phyloP scores from a whole-genome alignment of 2,329 filamentous ascomycete genomes.

The Fusarium udum region DNA sequence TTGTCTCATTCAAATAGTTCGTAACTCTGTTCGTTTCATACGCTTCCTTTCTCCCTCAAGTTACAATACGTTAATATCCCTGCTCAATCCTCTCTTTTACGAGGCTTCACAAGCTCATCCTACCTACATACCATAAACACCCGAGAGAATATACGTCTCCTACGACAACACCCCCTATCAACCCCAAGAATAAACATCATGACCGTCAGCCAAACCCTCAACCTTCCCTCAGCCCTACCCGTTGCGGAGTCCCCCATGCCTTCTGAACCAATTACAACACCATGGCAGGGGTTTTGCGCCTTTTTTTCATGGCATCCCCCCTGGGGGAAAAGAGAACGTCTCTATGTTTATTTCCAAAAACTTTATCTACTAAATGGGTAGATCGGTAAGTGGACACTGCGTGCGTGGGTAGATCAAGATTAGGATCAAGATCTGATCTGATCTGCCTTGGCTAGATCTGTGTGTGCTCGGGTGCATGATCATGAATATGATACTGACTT shows the following conservation, averaged over 20 bases:
- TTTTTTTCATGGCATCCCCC: constrained; percentile 20
- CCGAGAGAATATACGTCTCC: constrained; percentile 13
- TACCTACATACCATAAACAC: background rate
- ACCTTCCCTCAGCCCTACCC: constrained; percentile 36
- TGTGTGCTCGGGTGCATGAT: constrained; percentile 23
- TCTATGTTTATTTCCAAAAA: constrained; percentile 7
- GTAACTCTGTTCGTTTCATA: background rate
- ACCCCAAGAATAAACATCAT: constrained; percentile 34
- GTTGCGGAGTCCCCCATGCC: constrained; percentile 31
- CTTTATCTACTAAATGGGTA: background rate
- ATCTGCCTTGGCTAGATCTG: constrained; percentile 34
- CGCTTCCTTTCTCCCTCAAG: background rate
- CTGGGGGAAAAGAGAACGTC: constrained; percentile 3
- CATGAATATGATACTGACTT: constrained; percentile 6
- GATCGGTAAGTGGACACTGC: constrained; percentile 38
- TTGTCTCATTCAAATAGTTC: background rate
- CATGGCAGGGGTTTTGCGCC: constrained; percentile 32
- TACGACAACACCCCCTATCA: constrained; percentile 26
- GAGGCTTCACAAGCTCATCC: background rate
- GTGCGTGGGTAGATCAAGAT: constrained; percentile 32
- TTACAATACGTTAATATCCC: background rate
- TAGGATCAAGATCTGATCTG: constrained; percentile 6
- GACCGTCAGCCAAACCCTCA: constrained; percentile 31
- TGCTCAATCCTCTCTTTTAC: background rate
- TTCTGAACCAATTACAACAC: constrained; percentile 31